Evolutionary conservation across 1,284 basidiomycete species (phyloP).

Genomic region (Malassezia dermatis): DNA sequence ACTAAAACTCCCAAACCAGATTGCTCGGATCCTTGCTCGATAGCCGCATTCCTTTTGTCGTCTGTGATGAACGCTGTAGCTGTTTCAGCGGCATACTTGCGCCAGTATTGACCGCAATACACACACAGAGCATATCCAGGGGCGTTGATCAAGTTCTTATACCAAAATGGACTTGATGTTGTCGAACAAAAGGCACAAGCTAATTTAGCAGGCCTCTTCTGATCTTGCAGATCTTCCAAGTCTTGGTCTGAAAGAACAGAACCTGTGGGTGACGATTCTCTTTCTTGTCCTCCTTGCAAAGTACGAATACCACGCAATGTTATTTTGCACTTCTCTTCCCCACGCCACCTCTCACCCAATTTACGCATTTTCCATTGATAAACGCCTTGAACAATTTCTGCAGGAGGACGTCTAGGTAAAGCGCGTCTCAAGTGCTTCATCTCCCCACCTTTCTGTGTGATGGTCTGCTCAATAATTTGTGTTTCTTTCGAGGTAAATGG

Average conservation of each 20-base stretch:
- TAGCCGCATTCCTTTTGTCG: constrained; percentile 27
- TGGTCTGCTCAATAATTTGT: constrained; percentile 64
- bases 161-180: constrained; percentile 33
- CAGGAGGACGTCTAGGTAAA: constrained; percentile 59
- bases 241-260: constrained; percentile 3
- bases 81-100: constrained; percentile 44
- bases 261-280: constrained; percentile 8
- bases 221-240: neutral
- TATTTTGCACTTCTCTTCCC: neutral
- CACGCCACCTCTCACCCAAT: constrained; percentile 6
- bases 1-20: constrained; percentile 11
- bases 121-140: constrained; percentile 35
- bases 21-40: constrained; percentile 39
- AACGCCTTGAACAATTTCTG: constrained; percentile 71
- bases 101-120: constrained; percentile 44
- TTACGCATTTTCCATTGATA: constrained; percentile 70
- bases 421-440: constrained; percentile 66
- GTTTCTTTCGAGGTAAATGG: constrained; percentile 62
- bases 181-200: constrained; percentile 40
- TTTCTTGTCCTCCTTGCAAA: neutral
- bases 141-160: constrained; percentile 33
- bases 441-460: constrained; percentile 62
- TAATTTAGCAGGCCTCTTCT: neutral
- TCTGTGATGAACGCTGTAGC: constrained; percentile 18
- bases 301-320: neutral